Percentiles rank a stretch among this genome's conserved stretches.
phyloP scores from a whole-genome alignment of 208 protist species.

The Phytomonas francai region DNA sequence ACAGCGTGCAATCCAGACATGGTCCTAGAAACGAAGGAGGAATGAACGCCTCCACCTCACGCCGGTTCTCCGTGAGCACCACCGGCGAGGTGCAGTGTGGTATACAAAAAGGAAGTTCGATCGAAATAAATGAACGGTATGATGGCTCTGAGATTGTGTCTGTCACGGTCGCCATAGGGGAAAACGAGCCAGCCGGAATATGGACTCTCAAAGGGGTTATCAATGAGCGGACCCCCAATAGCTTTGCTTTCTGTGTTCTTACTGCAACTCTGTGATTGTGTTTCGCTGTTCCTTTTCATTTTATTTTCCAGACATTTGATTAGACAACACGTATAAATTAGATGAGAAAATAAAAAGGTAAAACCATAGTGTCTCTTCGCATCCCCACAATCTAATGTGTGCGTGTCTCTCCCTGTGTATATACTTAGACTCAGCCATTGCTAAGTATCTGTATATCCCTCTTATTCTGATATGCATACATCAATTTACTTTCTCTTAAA shows the following conservation, averaged over 20 bases:
- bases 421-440: neutral
- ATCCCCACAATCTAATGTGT: neutral
- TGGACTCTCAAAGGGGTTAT: neutral
- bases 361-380: too few relatives aligned
- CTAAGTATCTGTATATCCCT: neutral
- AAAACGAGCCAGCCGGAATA: neutral
- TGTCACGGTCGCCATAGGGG: neutral
- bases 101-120: constrained; percentile 61
- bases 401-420: neutral
- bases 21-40: constrained; percentile 33
- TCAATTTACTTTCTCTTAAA: neutral
- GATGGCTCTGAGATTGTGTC: constrained; percentile 9
- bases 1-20: constrained; percentile 21
- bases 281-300: neutral
- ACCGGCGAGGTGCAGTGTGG: neutral
- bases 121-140: constrained; percentile 45
- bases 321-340: neutral
- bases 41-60: constrained; percentile 42
- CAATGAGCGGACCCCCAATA: neutral
- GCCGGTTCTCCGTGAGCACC: constrained; percentile 9
- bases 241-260: neutral
- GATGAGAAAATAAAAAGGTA: neutral
- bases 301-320: neutral
- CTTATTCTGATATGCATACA: neutral
- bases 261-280: neutral